These are phyloP conservation scores for Penicillium antarcticum DNA, from an alignment of 495 filamentous ascomycete genomes.

Conservation along the genomic window DNA sequence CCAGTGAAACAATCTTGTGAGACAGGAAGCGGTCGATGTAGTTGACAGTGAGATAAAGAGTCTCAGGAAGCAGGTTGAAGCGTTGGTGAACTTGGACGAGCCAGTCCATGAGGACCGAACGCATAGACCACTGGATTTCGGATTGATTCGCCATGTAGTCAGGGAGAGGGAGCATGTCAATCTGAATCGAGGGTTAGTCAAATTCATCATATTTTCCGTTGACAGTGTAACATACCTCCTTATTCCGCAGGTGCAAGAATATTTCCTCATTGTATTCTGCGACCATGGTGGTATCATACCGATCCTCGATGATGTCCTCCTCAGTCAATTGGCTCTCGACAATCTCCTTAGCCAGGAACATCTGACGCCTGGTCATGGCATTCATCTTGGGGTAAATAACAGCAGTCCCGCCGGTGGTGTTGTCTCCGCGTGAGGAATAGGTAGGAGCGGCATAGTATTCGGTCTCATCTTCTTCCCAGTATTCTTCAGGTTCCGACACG, in stretches of 20 bases:
- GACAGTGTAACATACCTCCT: conserved; percentile 67
- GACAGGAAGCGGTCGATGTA: conserved; percentile 97
- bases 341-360: conserved; percentile 62
- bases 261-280: conserved; percentile 96
- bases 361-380: conserved; percentile 45
- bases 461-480: conserved; percentile 73
- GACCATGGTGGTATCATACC: conserved; percentile 96
- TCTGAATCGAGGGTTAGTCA: conserved; percentile 45
- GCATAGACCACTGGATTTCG: conserved; percentile 99
- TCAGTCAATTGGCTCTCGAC: conserved; percentile 58
- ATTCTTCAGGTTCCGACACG: conserved; percentile 63
- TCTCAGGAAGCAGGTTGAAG: conserved; percentile 89
- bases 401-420: conserved; percentile 72
- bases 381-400: conserved; percentile 63
- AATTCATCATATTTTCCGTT: neutral
- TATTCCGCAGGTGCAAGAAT: conserved; percentile 80
- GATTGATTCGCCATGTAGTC: conserved; percentile 96
- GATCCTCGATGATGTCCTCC: conserved; percentile 79
- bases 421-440: conserved; percentile 69
- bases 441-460: conserved; percentile 77
- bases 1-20: conserved; percentile 87
- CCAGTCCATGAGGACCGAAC: conserved; percentile 97
- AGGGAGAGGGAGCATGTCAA: conserved; percentile 75
- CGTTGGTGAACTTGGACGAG: conserved; percentile 92
- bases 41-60: conserved; percentile 88